Base-by-base conservation (phyloP, 1,139 yeast genomes). In the Scheffersomyces stambukii region DNA sequence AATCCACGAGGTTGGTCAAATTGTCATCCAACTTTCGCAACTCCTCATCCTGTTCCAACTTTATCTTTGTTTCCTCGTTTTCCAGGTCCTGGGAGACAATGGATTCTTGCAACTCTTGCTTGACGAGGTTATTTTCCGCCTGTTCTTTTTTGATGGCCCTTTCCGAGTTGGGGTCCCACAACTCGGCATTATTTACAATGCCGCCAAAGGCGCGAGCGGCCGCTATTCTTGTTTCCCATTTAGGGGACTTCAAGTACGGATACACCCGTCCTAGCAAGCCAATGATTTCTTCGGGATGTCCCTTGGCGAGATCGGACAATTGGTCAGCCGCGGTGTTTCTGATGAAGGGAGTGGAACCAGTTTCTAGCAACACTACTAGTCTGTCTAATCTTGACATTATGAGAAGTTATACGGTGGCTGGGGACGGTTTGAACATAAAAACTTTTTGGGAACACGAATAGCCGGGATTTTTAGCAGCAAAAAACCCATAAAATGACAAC, bases 241-340 rank as follows among this genome's bases (percentile, higher is more conserved):
- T 85, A 31, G 68, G 69, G 21, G 91, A 78, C 46, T 78, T 75
- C 37, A 93, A 64, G 52, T 79, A 91, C 1, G 99, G 97, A 45
- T 86, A 86, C 1, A 91, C 96, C 39, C 97, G 69, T 14, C 95
- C 88, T 23, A 93, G 62, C 26, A 93, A 63, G 39, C 82, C 82
- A 34, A 88, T 68, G 17, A 84, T 75, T 50, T 93, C 98, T 52
- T 89, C 97, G 0, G 97, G 96, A 46, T 93, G 98, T 24, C 84
- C 81, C 52, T 82, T 83, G 17, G 96, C 97, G 28, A 93, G 70
- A 46, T 89, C 97, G 3, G 96, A 88, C 43, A 93, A 68, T 57
- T 93, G 99, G 50, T 91, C 96, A 2, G 98, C 98, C 1, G 98
- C 99, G 8, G 96, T 86, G 48, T 85, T 86, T 42, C 98, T 74